Conservation (phyloP, 805 yeast species). For the Saccharomycopsis malanga region DNA sequence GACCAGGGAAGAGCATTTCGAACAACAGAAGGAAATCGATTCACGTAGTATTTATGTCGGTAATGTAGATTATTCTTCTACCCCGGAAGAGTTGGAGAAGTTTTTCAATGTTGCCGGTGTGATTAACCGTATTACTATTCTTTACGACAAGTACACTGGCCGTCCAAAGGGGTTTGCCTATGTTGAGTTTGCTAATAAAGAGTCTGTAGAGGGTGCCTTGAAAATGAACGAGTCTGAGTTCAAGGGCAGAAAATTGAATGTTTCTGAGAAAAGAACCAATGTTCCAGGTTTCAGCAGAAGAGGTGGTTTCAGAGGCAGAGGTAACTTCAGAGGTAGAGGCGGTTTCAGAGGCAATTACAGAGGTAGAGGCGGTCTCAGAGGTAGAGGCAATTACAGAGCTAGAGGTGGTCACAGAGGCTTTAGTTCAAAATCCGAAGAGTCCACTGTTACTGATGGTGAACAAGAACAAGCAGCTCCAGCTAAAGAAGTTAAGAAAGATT, state of each 20-base stretch:
- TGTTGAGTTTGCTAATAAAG: constrained; percentile 42
- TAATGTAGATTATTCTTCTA: constrained; percentile 54
- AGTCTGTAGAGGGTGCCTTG: constrained; percentile 45
- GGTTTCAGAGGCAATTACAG: constrained; percentile 17
- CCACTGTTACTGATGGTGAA: not conserved
- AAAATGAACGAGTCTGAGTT: constrained; percentile 36
- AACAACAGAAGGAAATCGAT: constrained; percentile 41
- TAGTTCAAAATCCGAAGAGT: not conserved
- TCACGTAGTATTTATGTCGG: constrained; percentile 55
- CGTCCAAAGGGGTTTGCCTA: constrained; percentile 55
- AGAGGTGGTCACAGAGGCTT: constrained; percentile 20
- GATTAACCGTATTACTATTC: constrained; percentile 47
- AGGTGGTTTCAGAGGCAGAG: constrained; percentile 26
- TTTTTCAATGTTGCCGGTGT: constrained; percentile 43
- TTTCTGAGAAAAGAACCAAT: constrained; percentile 48
- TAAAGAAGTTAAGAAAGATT: too few relatives aligned
- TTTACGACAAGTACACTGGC: constrained; percentile 31
- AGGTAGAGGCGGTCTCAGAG: constrained; percentile 18
- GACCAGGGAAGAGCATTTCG: constrained; percentile 25
- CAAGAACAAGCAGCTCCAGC: not conserved
- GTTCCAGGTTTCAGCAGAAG: constrained; percentile 39
- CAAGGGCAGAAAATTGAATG: constrained; percentile 41
- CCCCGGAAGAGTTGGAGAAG: constrained; percentile 48
- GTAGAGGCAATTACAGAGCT: constrained; percentile 21
- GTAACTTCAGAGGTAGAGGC: constrained; percentile 23